Percentiles rank a stretch among this genome's conserved stretches.
Evolutionary conservation across 179 eudicot species (phyloP).

Genomic region (Spergularia azorica): DNA sequence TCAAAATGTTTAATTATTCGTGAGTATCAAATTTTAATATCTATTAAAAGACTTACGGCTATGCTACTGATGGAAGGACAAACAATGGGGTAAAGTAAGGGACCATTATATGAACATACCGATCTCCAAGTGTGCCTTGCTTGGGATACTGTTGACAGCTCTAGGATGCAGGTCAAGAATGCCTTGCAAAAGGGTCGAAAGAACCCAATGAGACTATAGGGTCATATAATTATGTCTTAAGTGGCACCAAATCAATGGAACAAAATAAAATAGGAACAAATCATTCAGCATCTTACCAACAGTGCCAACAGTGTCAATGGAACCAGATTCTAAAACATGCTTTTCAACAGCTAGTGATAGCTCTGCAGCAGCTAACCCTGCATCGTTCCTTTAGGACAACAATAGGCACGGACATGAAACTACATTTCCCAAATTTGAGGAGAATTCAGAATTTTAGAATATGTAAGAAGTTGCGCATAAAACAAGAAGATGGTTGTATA

Average conservation of each 20-base stretch:
- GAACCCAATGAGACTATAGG: not conserved
- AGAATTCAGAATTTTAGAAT: not conserved
- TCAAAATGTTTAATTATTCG: not conserved
- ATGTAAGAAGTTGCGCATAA: not conserved
- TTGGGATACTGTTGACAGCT: slow-evolving; percentile 97
- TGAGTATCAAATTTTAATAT: not conserved
- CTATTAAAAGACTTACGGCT: not conserved
- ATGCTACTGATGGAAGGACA: not conserved
- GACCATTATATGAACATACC: slow-evolving; percentile 40
- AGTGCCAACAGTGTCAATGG: slow-evolving; percentile 96
- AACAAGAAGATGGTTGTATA: too few relatives aligned
- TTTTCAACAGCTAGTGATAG: slow-evolving; percentile 86
- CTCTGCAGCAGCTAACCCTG: slow-evolving; percentile 98
- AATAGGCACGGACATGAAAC: not conserved
- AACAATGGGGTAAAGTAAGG: too few relatives aligned
- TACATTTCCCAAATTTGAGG: not conserved
- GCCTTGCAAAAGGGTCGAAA: slow-evolving; percentile 42
- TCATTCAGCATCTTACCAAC: slow-evolving; percentile 55
- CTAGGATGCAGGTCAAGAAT: slow-evolving; percentile 93
- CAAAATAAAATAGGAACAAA: not conserved
- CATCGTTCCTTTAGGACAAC: slow-evolving; percentile 69
- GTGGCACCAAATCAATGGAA: not conserved
- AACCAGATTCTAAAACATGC: slow-evolving; percentile 86
- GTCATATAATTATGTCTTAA: too few relatives aligned
- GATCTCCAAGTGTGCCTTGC: slow-evolving; percentile 92